These are phyloP conservation scores for Nakazawaea populi DNA, from an alignment of 805 yeast species.

Conservation along the genomic window DNA sequence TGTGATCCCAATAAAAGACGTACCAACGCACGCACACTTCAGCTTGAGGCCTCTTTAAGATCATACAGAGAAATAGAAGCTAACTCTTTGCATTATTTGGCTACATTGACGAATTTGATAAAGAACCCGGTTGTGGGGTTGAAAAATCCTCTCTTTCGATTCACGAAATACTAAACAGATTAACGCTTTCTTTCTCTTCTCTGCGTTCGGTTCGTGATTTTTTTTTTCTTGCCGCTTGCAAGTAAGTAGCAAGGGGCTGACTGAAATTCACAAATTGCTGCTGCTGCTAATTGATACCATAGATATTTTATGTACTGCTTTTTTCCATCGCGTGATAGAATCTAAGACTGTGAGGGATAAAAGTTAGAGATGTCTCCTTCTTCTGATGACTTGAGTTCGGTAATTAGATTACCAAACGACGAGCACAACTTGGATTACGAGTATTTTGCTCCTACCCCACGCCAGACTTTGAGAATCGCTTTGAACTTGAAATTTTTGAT, in stretches of 20 bases:
- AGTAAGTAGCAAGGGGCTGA: not conserved
- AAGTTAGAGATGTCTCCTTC: not conserved
- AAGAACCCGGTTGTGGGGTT: too few relatives aligned
- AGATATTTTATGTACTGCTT: too few relatives aligned
- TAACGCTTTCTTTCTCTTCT: not conserved
- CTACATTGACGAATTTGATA: too few relatives aligned
- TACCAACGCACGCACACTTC: too few relatives aligned
- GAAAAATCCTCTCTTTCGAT: too few relatives aligned
- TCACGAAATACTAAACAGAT: too few relatives aligned
- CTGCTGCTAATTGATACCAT: not conserved
- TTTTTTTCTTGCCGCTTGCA: not conserved
- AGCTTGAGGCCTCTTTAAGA: too few relatives aligned
- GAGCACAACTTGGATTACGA: constrained; percentile 13
- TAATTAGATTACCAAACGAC: not conserved
- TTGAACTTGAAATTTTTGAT: constrained; percentile 67
- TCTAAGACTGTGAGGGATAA: too few relatives aligned
- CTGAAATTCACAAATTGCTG: not conserved
- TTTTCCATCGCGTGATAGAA: too few relatives aligned
- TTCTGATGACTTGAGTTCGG: not conserved
- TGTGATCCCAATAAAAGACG: too few relatives aligned
- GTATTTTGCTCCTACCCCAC: constrained; percentile 46
- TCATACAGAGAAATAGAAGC: too few relatives aligned
- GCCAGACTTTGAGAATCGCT: constrained; percentile 66
- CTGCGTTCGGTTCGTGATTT: not conserved
- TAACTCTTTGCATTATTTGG: too few relatives aligned